phyloP scores from a whole-genome alignment of 208 protist genomes.

The Naegleria lovaniensis region DNA sequence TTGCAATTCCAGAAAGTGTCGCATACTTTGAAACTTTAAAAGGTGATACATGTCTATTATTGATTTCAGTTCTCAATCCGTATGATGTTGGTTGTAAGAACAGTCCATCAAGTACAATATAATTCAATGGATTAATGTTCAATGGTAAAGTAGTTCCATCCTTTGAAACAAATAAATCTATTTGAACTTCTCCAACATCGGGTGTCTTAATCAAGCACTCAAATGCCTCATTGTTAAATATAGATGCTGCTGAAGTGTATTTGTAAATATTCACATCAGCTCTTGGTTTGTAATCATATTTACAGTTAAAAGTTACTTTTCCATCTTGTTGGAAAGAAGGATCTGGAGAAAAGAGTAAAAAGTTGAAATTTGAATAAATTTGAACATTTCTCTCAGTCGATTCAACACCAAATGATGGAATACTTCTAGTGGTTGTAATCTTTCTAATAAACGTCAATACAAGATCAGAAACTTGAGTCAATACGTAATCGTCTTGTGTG shows the following conservation, averaged over 20 bases:
- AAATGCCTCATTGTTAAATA: not conserved
- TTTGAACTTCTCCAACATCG: not conserved
- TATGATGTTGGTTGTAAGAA: not conserved
- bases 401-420: not conserved
- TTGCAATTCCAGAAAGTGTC: not conserved
- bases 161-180: not conserved
- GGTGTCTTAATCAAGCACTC: not conserved
- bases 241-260: not conserved
- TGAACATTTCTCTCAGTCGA: not conserved
- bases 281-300: not conserved
- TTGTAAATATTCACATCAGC: not conserved
- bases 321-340: not conserved
- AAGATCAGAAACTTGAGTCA: not conserved
- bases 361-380: not conserved
- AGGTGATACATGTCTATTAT: not conserved
- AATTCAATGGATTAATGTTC: not conserved
- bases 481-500: not conserved
- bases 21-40: not conserved
- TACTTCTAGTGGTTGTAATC: not conserved
- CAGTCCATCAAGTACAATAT: not conserved
- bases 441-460: not conserved
- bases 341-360: not conserved
- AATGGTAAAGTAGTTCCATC: not conserved
- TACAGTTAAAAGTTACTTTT: not conserved
- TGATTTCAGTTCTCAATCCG: not conserved